These are phyloP conservation scores for Leccinum obscurum DNA, from an alignment of 768 basidiomycete genomes.

Conservation along the genomic window DNA sequence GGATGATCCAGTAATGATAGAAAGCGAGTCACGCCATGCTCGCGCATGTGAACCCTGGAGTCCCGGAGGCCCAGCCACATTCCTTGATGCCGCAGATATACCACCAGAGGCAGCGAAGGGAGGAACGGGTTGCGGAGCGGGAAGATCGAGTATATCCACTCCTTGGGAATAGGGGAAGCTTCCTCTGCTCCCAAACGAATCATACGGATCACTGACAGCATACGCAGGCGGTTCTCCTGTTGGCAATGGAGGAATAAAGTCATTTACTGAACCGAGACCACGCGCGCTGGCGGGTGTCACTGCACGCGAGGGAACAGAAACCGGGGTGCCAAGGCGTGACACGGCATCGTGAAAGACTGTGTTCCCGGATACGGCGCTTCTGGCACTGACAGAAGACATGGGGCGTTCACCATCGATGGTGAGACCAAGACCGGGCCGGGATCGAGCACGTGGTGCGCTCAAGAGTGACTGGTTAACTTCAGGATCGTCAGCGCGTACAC, in stretches of 20 bases:
- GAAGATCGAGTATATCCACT: constrained; percentile 54
- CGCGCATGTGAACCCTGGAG: constrained; percentile 32
- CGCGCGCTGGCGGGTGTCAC: constrained; percentile 43
- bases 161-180: constrained; percentile 30
- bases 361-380: constrained; percentile 52
- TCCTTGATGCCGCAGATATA: constrained; percentile 27
- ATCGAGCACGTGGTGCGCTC: constrained; percentile 19
- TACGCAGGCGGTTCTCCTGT: constrained; percentile 33
- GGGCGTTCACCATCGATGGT: constrained; percentile 49
- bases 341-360: constrained; percentile 65
- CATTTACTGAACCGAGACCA: constrained; percentile 10
- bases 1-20: constrained; percentile 33
- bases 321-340: constrained; percentile 47
- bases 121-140: constrained; percentile 56
- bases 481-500: constrained; percentile 40
- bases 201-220: constrained; percentile 31
- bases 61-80: constrained; percentile 38
- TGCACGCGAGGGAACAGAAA: constrained; percentile 43
- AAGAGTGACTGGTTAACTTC: constrained; percentile 47
- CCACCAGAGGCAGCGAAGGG: constrained; percentile 46
- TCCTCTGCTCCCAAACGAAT: constrained; percentile 24
- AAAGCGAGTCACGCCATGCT: constrained; percentile 38
- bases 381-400: constrained; percentile 54
- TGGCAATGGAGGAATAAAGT: constrained; percentile 19
- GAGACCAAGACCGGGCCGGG: constrained; percentile 38